Conservation (phyloP, 1,284 basidiomycete species). For the Garcileccinum viscosum region DNA sequence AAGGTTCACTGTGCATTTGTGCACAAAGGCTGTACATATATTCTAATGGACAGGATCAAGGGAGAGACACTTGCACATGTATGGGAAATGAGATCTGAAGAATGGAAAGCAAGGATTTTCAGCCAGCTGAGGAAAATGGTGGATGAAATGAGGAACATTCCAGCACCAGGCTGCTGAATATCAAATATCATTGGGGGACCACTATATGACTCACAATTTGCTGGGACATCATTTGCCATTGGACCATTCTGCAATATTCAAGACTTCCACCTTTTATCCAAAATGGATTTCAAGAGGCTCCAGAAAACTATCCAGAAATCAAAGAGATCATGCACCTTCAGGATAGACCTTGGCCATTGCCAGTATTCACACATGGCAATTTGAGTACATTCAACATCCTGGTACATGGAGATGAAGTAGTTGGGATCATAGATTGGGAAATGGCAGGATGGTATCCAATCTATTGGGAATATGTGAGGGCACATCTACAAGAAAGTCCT, state of each 20-base stretch:
- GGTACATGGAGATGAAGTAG: neutral
- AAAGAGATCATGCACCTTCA: neutral
- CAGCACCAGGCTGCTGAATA: too few relatives aligned
- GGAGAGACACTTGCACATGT: neutral
- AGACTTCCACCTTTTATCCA: slow-evolving; percentile 5
- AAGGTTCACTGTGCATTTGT: slow-evolving; percentile 11
- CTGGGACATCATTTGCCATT: neutral
- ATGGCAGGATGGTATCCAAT: neutral
- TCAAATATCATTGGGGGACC: too few relatives aligned
- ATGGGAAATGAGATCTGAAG: neutral
- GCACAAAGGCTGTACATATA: neutral
- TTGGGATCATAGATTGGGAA: neutral
- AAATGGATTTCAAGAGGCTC: neutral
- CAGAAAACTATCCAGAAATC: neutral
- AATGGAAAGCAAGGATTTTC: too few relatives aligned
- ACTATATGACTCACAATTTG: too few relatives aligned
- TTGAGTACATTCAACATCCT: neutral
- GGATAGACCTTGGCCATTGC: neutral
- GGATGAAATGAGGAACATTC: too few relatives aligned
- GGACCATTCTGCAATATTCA: slow-evolving; percentile 6
- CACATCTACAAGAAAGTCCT: slow-evolving; percentile 2
- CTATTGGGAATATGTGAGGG: neutral
- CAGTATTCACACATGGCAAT: neutral
- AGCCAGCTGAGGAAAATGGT: too few relatives aligned
- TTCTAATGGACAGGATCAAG: slow-evolving; percentile 13